Conservation (phyloP, 805 yeast species). For the Ogataea chonburiensis region DNA sequence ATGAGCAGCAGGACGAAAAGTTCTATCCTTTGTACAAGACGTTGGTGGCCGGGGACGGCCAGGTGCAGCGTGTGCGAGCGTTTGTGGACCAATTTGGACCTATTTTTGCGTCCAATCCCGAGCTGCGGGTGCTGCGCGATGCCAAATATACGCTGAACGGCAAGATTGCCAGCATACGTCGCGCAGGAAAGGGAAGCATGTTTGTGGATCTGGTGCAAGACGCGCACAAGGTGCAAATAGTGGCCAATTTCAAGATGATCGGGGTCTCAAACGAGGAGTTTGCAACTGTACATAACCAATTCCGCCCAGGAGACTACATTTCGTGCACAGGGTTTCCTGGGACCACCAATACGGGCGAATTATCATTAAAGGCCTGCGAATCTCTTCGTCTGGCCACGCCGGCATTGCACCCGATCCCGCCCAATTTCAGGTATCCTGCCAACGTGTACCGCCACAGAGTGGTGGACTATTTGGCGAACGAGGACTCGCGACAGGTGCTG, state of each 20-base stretch:
- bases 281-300: slow-evolving; percentile 35
- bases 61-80: slow-evolving; percentile 37
- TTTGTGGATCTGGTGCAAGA: slow-evolving; percentile 73
- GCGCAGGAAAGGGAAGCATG: slow-evolving; percentile 64
- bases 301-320: slow-evolving; percentile 73
- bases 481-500: slow-evolving; percentile 45
- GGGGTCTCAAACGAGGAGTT: slow-evolving; percentile 44
- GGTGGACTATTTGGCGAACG: slow-evolving; percentile 67
- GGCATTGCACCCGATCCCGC: slow-evolving; percentile 68
- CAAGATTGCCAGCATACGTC: slow-evolving; percentile 54
- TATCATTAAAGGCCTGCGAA: slow-evolving; percentile 60
- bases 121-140: slow-evolving; percentile 24
- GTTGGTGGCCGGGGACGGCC: slow-evolving; percentile 4
- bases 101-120: slow-evolving; percentile 25
- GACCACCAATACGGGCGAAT: slow-evolving; percentile 71
- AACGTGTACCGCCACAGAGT: slow-evolving; percentile 67
- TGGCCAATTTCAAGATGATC: slow-evolving; percentile 53
- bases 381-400: slow-evolving; percentile 61
- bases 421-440: slow-evolving; percentile 51
- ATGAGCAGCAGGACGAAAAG: slow-evolving; percentile 21
- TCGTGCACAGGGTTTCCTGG: slow-evolving; percentile 70
- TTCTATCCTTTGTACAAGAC: slow-evolving; percentile 29
- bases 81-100: slow-evolving; percentile 35
- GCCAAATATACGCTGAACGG: slow-evolving; percentile 46
- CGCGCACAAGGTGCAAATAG: slow-evolving; percentile 54